Conservation (phyloP, 129 eudicot genomes). For the Mikania micrantha region DNA sequence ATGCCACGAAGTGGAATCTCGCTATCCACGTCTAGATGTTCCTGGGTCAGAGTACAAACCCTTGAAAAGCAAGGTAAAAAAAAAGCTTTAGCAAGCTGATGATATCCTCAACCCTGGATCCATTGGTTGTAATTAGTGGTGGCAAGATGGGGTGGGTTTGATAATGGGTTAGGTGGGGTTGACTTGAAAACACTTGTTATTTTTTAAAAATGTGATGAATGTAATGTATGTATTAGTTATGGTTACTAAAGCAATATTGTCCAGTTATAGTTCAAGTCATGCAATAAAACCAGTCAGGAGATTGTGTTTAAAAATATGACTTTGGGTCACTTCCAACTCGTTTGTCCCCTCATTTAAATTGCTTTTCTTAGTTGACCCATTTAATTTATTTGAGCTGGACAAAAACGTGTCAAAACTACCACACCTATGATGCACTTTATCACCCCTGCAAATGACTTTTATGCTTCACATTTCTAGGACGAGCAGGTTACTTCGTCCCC, state of each 20-base stretch:
- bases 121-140: background rate
- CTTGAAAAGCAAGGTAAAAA: slow-evolving; percentile 49
- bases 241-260: background rate
- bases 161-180: background rate
- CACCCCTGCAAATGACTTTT: slow-evolving; percentile 2
- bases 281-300: background rate
- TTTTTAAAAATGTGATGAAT: background rate
- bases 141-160: background rate
- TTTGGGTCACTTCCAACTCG: background rate
- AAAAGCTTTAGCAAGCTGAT: background rate
- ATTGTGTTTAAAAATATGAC: background rate
- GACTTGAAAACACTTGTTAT: background rate
- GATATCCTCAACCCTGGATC: background rate
- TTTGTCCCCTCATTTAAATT: background rate
- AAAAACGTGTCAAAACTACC: background rate
- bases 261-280: background rate
- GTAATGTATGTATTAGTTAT: background rate
- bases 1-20: slow-evolving; percentile 53
- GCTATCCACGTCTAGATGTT: slow-evolving; percentile 69
- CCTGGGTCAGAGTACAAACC: slow-evolving; percentile 87
- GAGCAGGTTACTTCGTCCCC: slow-evolving; percentile 26
- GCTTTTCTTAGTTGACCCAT: background rate
- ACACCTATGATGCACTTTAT: background rate
- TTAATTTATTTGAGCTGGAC: background rate
- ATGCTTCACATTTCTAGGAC: slow-evolving; percentile 37